Conservation (phyloP, 2,329 filamentous ascomycete species). For the Stemphylium vesicarium region DNA sequence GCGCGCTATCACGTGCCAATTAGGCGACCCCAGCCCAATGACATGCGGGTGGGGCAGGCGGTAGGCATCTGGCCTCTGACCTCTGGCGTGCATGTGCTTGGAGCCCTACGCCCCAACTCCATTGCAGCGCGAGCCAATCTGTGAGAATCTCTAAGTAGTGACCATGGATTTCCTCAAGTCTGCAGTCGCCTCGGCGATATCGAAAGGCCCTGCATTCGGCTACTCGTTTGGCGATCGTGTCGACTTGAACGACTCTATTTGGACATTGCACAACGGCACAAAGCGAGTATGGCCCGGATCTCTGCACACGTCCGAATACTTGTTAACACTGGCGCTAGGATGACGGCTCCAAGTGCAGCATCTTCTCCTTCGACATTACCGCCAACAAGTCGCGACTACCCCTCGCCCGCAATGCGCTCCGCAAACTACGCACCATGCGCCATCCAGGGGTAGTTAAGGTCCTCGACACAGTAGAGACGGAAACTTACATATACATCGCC, state of each 20-base stretch:
- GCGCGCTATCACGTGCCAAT: conserved; percentile 7
- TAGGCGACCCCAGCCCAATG: neutral
- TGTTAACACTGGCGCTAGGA: conserved; percentile 65
- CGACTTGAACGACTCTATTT: conserved; percentile 91
- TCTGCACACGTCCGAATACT: conserved; percentile 8
- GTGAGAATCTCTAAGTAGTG: neutral
- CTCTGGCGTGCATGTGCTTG: conserved; percentile 6
- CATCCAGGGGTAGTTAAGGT: conserved; percentile 96
- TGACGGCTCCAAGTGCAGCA: conserved; percentile 91
- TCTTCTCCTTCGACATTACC: conserved; percentile 92
- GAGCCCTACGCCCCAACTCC: neutral
- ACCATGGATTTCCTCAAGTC: conserved; percentile 97
- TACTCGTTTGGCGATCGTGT: conserved; percentile 93
- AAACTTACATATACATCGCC: conserved; percentile 93
- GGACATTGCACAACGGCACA: conserved; percentile 94
- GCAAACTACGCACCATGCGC: conserved; percentile 89
- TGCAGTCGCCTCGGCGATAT: conserved; percentile 94
- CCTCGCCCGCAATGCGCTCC: conserved; percentile 89
- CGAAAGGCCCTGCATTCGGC: conserved; percentile 90
- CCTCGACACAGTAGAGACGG: conserved; percentile 94
- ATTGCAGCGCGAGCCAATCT: neutral
- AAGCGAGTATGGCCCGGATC: conserved; percentile 69
- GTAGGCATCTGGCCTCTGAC: conserved; percentile 11
- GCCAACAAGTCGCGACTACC: conserved; percentile 81
- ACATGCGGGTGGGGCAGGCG: conserved; percentile 7